A percentile compares a stretch with the other conserved stretches of the same genome.
phyloP scores from a whole-genome alignment of 2,329 filamentous ascomycete species.

The Xylariaceae sp. region DNA sequence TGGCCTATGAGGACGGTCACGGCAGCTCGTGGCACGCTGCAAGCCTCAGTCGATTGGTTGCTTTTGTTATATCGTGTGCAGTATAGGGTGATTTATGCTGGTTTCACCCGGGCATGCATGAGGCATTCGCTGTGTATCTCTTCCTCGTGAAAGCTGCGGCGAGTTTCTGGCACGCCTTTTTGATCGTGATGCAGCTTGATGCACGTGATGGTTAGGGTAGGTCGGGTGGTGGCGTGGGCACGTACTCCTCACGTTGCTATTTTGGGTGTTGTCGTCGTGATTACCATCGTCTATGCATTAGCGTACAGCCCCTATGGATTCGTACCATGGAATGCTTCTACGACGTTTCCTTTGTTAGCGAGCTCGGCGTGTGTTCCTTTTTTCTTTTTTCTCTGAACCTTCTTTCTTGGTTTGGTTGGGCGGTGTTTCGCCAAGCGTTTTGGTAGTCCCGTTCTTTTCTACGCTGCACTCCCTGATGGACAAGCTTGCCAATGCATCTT shows the following conservation, averaged over 20 bases:
- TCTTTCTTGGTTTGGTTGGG: too few species aligned
- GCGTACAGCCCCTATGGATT: too few species aligned
- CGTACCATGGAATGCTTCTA: too few species aligned
- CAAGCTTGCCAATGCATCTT: too few species aligned
- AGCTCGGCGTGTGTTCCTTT: too few species aligned
- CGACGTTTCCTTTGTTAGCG: too few species aligned
- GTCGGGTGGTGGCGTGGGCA: not conserved
- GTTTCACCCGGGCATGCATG: conserved; percentile 2
- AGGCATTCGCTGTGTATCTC: not conserved
- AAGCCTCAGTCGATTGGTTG: not conserved
- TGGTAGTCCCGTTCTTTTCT: too few species aligned
- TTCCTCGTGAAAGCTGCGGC: too few species aligned
- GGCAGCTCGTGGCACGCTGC: not conserved
- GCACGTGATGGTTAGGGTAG: conserved; percentile 1
- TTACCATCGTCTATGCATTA: not conserved
- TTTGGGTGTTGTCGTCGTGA: not conserved
- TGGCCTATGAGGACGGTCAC: not conserved
- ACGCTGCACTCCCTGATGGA: too few species aligned
- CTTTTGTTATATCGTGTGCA: not conserved
- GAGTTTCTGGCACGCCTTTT: not conserved
- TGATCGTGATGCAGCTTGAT: not conserved
- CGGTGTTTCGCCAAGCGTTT: too few species aligned
- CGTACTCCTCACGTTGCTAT: not conserved
- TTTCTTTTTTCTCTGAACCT: too few species aligned
- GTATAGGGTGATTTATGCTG: conserved; percentile 1